phyloP scores from a whole-genome alignment of 2,329 filamentous ascomycete genomes.

The Chaetomium strumarium region DNA sequence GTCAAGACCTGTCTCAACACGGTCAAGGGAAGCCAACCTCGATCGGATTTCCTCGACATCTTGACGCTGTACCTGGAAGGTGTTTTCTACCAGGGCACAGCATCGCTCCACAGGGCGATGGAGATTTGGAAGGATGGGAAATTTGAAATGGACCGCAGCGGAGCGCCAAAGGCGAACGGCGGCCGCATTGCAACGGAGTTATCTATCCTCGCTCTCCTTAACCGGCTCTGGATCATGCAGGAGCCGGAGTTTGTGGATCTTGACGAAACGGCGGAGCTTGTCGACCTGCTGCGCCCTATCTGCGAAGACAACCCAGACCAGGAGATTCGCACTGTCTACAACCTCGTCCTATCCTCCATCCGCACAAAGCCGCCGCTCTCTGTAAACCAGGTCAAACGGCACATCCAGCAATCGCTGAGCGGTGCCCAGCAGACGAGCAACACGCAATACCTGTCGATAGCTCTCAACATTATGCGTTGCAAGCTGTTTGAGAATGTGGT shows the following conservation, averaged over 20 bases:
- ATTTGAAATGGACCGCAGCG: slow-evolving; percentile 46
- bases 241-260: slow-evolving; percentile 53
- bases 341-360: slow-evolving; percentile 66
- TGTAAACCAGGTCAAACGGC: slow-evolving; percentile 71
- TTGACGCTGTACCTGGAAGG: slow-evolving; percentile 68
- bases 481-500: slow-evolving; percentile 78
- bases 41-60: slow-evolving; percentile 40
- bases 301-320: slow-evolving; percentile 65
- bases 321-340: slow-evolving; percentile 72
- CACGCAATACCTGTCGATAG: slow-evolving; percentile 73
- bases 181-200: slow-evolving; percentile 51
- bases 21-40: slow-evolving; percentile 40
- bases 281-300: slow-evolving; percentile 60
- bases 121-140: slow-evolving; percentile 56
- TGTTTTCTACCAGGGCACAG: slow-evolving; percentile 69
- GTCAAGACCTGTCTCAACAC: slow-evolving; percentile 54
- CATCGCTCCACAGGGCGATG: slow-evolving; percentile 64
- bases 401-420: slow-evolving; percentile 66
- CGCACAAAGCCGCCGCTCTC: slow-evolving; percentile 55
- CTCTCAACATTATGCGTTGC: slow-evolving; percentile 77
- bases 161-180: slow-evolving; percentile 30
- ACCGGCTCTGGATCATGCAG: slow-evolving; percentile 67
- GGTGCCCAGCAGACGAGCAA: slow-evolving; percentile 66
- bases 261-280: slow-evolving; percentile 51
- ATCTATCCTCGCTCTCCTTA: slow-evolving; percentile 60